Percentiles rank a stretch among this genome's conserved stretches.
Conservation (phyloP, 2,329 filamentous ascomycete species). For the Pestalotiopsis sp. region DNA sequence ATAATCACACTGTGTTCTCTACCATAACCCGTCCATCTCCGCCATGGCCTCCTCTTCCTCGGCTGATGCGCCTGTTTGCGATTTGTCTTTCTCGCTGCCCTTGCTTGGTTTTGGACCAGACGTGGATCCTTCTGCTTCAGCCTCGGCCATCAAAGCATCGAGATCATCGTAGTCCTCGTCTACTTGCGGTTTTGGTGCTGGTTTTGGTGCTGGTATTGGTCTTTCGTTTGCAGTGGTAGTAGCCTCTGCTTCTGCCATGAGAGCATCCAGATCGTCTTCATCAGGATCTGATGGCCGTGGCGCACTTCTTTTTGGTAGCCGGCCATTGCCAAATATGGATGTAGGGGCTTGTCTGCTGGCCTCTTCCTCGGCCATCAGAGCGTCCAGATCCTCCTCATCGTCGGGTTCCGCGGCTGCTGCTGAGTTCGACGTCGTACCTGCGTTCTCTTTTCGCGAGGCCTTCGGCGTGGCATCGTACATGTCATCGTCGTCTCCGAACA, state of each 20-base stretch:
- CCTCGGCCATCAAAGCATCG: constrained; percentile 42
- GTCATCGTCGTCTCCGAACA: constrained; percentile 50
- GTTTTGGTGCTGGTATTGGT: background rate
- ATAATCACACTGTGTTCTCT: background rate
- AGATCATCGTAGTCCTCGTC: constrained; percentile 36
- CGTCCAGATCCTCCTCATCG: constrained; percentile 30
- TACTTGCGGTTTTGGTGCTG: background rate
- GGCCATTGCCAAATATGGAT: constrained; percentile 23
- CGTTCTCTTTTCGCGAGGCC: constrained; percentile 18
- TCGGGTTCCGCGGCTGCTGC: constrained; percentile 15
- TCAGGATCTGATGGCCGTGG: constrained; percentile 20
- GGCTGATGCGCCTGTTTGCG: constrained; percentile 49
- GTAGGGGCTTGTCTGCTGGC: constrained; percentile 6
- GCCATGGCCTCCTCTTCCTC: constrained; percentile 71
- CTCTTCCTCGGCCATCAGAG: constrained; percentile 24
- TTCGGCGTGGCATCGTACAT: constrained; percentile 56
- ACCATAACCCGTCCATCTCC: constrained; percentile 59
- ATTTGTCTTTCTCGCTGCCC: constrained; percentile 14
- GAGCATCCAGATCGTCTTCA: constrained; percentile 45
- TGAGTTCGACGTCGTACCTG: constrained; percentile 19
- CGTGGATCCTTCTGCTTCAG: constrained; percentile 29
- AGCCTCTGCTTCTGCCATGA: constrained; percentile 39
- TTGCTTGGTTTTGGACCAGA: constrained; percentile 13
- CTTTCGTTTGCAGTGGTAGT: background rate
- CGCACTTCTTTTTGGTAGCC: background rate